A percentile compares a stretch with the other conserved stretches of the same genome.
These are phyloP conservation scores for Metschnikowia arizonensis DNA, from an alignment of 805 yeast species.

Conservation along the genomic window DNA sequence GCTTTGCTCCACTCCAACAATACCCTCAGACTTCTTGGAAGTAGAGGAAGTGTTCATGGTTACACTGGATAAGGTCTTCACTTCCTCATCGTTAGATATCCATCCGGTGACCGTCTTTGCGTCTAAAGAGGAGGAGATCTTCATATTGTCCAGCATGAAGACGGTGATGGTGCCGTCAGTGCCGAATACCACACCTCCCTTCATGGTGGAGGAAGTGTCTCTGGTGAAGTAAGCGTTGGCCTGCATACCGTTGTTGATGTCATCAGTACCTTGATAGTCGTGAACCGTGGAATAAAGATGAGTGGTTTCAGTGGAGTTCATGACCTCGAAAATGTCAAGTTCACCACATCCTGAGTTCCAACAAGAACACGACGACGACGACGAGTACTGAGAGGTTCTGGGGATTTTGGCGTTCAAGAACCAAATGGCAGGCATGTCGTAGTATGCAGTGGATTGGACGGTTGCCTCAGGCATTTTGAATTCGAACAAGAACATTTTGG, in stretches of 20 bases:
- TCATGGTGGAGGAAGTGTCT: conserved; percentile 48
- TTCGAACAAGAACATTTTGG: conserved; percentile 70
- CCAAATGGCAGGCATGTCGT: conserved; percentile 77
- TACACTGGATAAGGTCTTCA: conserved; percentile 26
- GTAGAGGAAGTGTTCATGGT: conserved; percentile 20
- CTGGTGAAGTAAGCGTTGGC: conserved; percentile 55
- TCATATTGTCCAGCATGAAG: conserved; percentile 52
- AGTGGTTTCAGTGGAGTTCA: conserved; percentile 55
- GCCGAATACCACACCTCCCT: conserved; percentile 70
- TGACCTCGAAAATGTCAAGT: conserved; percentile 70
- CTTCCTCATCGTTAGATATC: conserved; percentile 38
- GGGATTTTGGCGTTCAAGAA: conserved; percentile 67
- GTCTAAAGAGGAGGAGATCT: conserved; percentile 43
- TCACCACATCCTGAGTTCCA: conserved; percentile 81
- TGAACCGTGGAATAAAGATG: conserved; percentile 66
- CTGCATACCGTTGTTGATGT: conserved; percentile 57
- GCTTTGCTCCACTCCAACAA: conserved; percentile 12
- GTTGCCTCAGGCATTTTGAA: conserved; percentile 62
- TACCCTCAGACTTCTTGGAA: conserved; percentile 25
- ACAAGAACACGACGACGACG: conserved; percentile 61
- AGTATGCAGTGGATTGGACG: conserved; percentile 28
- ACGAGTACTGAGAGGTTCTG: conserved; percentile 68
- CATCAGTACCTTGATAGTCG: conserved; percentile 69
- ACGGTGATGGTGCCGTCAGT: conserved; percentile 57
- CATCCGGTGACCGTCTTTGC: conserved; percentile 44